These are phyloP conservation scores for Leccinum fuscescens DNA, from an alignment of 1,284 basidiomycete species.

Conservation along the genomic window DNA sequence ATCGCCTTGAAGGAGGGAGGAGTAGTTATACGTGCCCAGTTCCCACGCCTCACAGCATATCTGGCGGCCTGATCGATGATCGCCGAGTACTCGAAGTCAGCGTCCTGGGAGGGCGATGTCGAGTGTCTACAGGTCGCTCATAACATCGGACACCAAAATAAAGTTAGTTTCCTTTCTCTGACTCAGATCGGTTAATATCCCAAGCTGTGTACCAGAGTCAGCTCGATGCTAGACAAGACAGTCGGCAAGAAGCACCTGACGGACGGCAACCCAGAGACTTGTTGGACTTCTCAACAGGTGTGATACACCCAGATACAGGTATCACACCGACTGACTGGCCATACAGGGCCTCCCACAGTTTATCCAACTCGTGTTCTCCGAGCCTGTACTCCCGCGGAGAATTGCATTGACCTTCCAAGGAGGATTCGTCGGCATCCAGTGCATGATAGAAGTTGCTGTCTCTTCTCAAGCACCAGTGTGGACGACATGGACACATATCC, in stretches of 20 bases:
- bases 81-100: neutral
- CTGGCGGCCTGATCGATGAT: neutral
- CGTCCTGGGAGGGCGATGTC: slow-evolving; percentile 14
- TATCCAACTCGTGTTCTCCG: slow-evolving; percentile 60
- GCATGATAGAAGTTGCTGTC: slow-evolving; percentile 45
- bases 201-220: slow-evolving; percentile 52
- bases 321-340: slow-evolving; percentile 9
- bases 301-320: slow-evolving; percentile 7
- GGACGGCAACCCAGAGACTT: slow-evolving; percentile 73
- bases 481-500: slow-evolving; percentile 52
- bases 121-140: slow-evolving; percentile 18
- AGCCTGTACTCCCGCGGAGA: slow-evolving; percentile 50
- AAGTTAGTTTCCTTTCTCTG: slow-evolving; percentile 38
- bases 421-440: slow-evolving; percentile 73
- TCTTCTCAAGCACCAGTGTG: slow-evolving; percentile 38
- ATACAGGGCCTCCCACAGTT: slow-evolving; percentile 70
- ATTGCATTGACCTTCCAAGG: slow-evolving; percentile 77
- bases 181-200: slow-evolving; percentile 7
- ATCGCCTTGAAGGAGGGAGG: neutral
- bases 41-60: neutral
- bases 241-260: slow-evolving; percentile 69
- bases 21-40: neutral
- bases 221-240: slow-evolving; percentile 79
- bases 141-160: slow-evolving; percentile 44
- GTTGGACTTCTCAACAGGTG: slow-evolving; percentile 82